Conservation (phyloP, 1,284 basidiomycete genomes). For the Leccinum pachyderme region DNA sequence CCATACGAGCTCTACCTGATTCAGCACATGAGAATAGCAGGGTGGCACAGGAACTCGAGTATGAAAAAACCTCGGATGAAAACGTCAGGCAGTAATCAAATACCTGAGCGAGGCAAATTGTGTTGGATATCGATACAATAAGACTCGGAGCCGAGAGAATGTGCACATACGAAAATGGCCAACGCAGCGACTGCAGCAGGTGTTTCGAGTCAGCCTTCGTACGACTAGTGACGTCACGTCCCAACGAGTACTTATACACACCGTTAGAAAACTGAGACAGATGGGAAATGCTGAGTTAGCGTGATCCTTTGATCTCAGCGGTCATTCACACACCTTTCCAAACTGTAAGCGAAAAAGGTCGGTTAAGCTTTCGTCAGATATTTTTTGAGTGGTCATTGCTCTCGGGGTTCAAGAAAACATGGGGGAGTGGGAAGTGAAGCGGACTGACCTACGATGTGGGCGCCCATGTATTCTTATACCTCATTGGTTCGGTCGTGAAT, state of each 20-base stretch:
- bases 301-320: neutral
- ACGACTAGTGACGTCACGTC: neutral
- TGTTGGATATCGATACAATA: neutral
- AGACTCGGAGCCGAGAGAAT: neutral
- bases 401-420: too few species aligned
- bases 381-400: too few species aligned
- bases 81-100: constrained; percentile 27
- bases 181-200: constrained; percentile 20
- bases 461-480: too few species aligned
- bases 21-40: neutral
- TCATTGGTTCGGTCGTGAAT: too few species aligned
- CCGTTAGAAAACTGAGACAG: constrained; percentile 22
- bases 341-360: too few species aligned
- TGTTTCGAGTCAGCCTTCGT: neutral
- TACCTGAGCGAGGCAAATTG: constrained; percentile 3
- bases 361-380: too few species aligned
- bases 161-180: constrained; percentile 17
- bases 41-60: neutral
- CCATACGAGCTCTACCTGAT: constrained; percentile 26
- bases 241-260: neutral
- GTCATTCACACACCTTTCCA: constrained; percentile 13
- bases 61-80: constrained; percentile 14
- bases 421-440: too few species aligned
- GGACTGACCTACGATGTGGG: too few species aligned
- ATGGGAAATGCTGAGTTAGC: neutral